phyloP scores from a whole-genome alignment of 2,329 filamentous ascomycete species.

The Colletotrichum zoysiae region DNA sequence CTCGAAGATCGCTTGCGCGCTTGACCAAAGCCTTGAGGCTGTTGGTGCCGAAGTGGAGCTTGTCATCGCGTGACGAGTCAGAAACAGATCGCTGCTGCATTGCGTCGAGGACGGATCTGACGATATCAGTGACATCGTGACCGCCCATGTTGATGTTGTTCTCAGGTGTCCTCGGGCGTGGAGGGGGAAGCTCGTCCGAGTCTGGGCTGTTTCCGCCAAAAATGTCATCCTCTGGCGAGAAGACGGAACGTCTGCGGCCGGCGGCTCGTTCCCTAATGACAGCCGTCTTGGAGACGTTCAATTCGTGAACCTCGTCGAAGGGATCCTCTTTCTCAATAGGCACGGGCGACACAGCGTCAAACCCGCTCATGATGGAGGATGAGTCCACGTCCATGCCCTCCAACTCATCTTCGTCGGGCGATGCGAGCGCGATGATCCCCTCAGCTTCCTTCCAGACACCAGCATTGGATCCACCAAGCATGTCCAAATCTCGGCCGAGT shows the following conservation, averaged over 20 bases:
- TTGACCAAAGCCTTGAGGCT: constrained; percentile 76
- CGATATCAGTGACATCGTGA: constrained; percentile 61
- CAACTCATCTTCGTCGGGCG: constrained; percentile 72
- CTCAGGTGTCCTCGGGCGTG: constrained; percentile 58
- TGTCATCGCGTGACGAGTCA: constrained; percentile 60
- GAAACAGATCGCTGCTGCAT: constrained; percentile 68
- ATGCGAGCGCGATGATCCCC: constrained; percentile 87
- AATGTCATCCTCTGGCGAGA: constrained; percentile 75
- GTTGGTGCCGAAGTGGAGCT: constrained; percentile 77
- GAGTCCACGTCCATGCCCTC: constrained; percentile 54
- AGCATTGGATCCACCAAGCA: constrained; percentile 70
- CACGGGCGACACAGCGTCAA: constrained; percentile 56
- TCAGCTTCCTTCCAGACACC: constrained; percentile 84
- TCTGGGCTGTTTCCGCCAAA: constrained; percentile 67
- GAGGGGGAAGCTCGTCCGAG: constrained; percentile 52
- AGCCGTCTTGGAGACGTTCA: constrained; percentile 61
- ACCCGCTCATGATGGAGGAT: constrained; percentile 57
- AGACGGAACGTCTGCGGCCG: constrained; percentile 70
- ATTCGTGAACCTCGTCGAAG: constrained; percentile 55
- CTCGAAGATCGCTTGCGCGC: constrained; percentile 70
- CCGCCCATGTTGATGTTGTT: constrained; percentile 50
- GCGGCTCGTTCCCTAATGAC: constrained; percentile 67
- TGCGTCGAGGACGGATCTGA: constrained; percentile 73
- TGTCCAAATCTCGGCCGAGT: constrained; percentile 75
- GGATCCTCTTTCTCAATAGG: constrained; percentile 58